Evolutionary conservation across 2,329 filamentous ascomycete species (phyloP).

Genomic region (Ceratocystis variospora): DNA sequence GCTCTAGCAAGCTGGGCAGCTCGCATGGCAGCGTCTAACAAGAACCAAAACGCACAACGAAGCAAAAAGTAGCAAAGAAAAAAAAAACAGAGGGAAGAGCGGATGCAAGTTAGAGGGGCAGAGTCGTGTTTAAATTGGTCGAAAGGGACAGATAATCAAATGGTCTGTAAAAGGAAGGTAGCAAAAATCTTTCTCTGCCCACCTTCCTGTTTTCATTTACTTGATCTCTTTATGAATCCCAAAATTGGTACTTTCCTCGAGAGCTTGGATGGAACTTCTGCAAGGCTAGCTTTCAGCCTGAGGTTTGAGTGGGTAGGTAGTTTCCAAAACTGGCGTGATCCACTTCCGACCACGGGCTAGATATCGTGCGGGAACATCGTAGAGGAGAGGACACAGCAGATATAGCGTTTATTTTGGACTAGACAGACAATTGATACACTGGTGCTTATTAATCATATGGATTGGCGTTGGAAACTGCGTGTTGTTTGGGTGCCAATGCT

Average conservation of each 20-base stretch:
- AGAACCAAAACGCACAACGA: not conserved
- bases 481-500: too few relatives aligned
- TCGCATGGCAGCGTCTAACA: not conserved
- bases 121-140: not conserved
- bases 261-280: not conserved
- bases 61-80: not conserved
- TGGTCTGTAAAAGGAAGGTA: not conserved
- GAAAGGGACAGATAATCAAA: not conserved
- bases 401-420: too few relatives aligned
- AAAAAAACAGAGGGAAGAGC: not conserved
- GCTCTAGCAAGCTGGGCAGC: conserved; percentile 6
- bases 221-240: not conserved
- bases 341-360: not conserved
- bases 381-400: too few relatives aligned
- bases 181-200: not conserved
- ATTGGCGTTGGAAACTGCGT: too few relatives aligned
- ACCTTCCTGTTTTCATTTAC: not conserved
- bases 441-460: too few relatives aligned
- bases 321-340: conserved; percentile 3
- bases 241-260: not conserved
- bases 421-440: too few relatives aligned
- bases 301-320: not conserved
- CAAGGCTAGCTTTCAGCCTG: conserved; percentile 6
- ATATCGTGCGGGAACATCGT: not conserved
- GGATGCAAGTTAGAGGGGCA: not conserved